Percentiles rank a stretch among this genome's conserved stretches.
phyloP scores from a whole-genome alignment of 176 grass and related monocot species.

The Areca catechu region DNA sequence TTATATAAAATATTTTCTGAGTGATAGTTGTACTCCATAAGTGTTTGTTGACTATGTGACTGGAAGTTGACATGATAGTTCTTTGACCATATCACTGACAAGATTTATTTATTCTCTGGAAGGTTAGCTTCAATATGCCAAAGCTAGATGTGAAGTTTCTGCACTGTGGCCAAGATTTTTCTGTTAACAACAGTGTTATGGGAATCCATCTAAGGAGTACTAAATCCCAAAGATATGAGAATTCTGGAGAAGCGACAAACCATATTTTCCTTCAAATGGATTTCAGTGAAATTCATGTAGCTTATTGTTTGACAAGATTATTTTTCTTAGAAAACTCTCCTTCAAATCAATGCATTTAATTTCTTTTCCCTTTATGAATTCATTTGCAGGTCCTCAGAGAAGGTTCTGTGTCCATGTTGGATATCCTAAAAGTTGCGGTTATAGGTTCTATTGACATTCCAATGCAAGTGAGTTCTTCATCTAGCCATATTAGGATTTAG shows the following conservation, averaged over 20 bases:
- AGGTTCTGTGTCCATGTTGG: constrained; percentile 59
- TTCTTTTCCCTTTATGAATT: constrained; percentile 6
- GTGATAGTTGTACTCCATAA: too few species aligned
- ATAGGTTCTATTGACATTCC: constrained; percentile 68
- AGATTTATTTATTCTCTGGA: constrained; percentile 84
- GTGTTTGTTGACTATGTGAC: too few species aligned
- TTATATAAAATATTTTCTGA: too few species aligned
- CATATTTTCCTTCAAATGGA: constrained; percentile 57
- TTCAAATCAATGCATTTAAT: constrained; percentile 24
- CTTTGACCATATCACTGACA: constrained; percentile 30
- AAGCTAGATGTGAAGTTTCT: constrained; percentile 84
- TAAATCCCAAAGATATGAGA: constrained; percentile 40
- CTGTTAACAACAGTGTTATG: constrained; percentile 54
- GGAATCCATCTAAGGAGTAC: constrained; percentile 49
- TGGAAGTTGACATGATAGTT: too few species aligned
- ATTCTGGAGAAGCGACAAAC: constrained; percentile 39
- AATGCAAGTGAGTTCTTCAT: constrained; percentile 49
- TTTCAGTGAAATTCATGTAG: constrained; percentile 69
- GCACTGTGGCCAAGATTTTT: constrained; percentile 52
- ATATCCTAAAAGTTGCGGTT: constrained; percentile 53
- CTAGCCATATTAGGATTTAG: constrained; percentile 5
- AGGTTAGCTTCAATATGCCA: constrained; percentile 98
- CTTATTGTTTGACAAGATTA: constrained; percentile 3
- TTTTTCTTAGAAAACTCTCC: constrained; percentile 10
- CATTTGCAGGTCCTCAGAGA: constrained; percentile 74